Evolutionary conservation across 2,329 filamentous ascomycete species (phyloP).

Genomic region (Didymella glomerata): DNA sequence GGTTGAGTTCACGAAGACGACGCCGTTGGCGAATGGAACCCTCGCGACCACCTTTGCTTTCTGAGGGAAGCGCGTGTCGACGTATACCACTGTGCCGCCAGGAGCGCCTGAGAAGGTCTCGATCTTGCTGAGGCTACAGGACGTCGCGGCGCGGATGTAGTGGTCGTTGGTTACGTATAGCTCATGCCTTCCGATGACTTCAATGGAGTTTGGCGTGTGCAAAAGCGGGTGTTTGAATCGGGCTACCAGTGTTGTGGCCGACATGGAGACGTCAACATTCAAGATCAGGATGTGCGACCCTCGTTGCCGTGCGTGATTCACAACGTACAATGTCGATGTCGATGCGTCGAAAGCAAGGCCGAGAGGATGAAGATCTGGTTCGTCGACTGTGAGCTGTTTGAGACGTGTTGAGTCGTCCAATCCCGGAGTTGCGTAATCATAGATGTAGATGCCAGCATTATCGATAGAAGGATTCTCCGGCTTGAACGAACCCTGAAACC

Average conservation of each 20-base stretch:
- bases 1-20: constrained; percentile 48
- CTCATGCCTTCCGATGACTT: constrained; percentile 42
- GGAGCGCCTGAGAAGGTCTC: constrained; percentile 53
- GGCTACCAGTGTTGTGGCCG: constrained; percentile 38
- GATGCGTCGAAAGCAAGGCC: constrained; percentile 51
- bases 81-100: constrained; percentile 49
- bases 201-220: constrained; percentile 53
- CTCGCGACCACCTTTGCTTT: constrained; percentile 37
- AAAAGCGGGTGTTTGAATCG: constrained; percentile 46
- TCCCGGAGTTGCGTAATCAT: constrained; percentile 46
- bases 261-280: constrained; percentile 33
- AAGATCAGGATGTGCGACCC: constrained; percentile 48
- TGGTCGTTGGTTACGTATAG: constrained; percentile 57
- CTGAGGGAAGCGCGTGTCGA: constrained; percentile 34
- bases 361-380: constrained; percentile 53
- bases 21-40: constrained; percentile 55
- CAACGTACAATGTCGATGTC: constrained; percentile 50
- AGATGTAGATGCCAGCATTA: constrained; percentile 50
- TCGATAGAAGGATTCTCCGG: constrained; percentile 26
- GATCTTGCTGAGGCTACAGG: constrained; percentile 42
- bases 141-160: constrained; percentile 41
- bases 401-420: constrained; percentile 31
- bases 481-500: constrained; percentile 41
- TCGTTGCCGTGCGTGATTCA: constrained; percentile 49
- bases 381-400: constrained; percentile 32